Base-by-base conservation (phyloP, 306 rosid species). In the Cicer arietinum region DNA sequence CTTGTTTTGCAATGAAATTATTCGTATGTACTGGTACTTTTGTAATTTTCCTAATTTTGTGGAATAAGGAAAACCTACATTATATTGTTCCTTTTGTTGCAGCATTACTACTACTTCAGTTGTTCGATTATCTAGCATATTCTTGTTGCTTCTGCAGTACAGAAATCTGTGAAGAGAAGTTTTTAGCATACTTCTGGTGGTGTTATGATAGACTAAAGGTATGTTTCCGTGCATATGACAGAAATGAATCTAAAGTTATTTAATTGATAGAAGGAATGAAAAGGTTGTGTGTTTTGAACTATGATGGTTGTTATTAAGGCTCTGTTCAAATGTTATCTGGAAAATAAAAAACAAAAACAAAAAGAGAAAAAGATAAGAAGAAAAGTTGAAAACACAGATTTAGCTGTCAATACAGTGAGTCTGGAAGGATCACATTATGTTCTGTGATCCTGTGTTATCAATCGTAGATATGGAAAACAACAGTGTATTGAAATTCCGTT, bases 121-220 rank as follows among this genome's bases (percentile, higher is more conserved):
- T 70, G 45, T 52, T 50, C 69, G 74, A 70, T 79, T 69, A 25
- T 42, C 60, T 56, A 42, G 30, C 70, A 65, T 40, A 18, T 40
- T 77, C 35, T 80, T 72, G 67, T 78, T 67, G 39, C 65, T 75
- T 70, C 69, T 81, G 73, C 96, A 95, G 99, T 43, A 43, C 73
- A 67, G 89, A 93, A 73, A 88, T 93, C 65, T 61, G 84, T 22
- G 88, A 89, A 81, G 92, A 88, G 75, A 90, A 93, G 59, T 93
- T 88, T 78, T 71, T 93, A 79, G 91, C 91, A 46, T 91, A 91
- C 83, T 93, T 93, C 89, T 93, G 98, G 98, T 93, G 96, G 91
- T 93, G 97, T 57, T 42, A 40, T 22, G 88, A 93, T 77, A 85
- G 89, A 78, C 75, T 93, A 44, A 88, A 89, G 88, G 96, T 83